A percentile compares a stretch with the other conserved stretches of the same genome.
These are phyloP conservation scores for Rhizoclosmatium globosum DNA, from an alignment of 192 early-diverging fungal species.

Conservation along the genomic window DNA sequence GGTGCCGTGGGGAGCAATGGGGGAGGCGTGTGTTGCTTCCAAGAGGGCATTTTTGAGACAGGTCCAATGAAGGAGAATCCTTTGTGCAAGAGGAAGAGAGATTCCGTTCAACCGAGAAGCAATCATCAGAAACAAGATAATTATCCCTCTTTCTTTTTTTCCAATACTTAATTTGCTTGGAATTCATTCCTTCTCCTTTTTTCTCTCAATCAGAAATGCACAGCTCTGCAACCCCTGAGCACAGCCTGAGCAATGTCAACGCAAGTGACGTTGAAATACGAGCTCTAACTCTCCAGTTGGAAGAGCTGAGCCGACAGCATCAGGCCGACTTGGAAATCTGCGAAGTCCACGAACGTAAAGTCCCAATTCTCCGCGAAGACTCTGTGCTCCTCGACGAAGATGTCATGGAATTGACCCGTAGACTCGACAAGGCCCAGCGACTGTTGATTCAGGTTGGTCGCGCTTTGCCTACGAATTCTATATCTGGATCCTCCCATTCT, in stretches of 20 bases:
- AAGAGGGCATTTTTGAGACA: background rate
- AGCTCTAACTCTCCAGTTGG: slow-evolving; percentile 3
- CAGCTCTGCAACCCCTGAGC: too few relatives aligned
- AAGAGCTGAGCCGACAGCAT: background rate
- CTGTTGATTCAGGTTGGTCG: slow-evolving; percentile 32
- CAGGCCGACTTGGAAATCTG: slow-evolving; percentile 7
- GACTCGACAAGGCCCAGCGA: slow-evolving; percentile 32
- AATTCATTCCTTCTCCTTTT: background rate
- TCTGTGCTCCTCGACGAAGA: slow-evolving; percentile 37
- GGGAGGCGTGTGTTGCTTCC: background rate
- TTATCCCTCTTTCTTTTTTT: background rate
- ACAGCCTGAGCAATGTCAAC: background rate
- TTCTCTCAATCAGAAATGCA: background rate
- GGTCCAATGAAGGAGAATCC: background rate
- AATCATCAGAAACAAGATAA: too few relatives aligned
- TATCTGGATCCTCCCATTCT: background rate
- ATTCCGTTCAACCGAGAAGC: too few relatives aligned
- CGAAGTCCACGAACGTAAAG: slow-evolving; percentile 19
- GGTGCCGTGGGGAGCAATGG: too few relatives aligned
- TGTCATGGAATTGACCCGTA: slow-evolving; percentile 25
- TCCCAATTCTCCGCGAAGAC: slow-evolving; percentile 27
- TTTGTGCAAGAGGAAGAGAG: background rate
- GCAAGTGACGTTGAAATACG: background rate
- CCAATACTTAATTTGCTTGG: background rate
- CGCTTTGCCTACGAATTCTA: background rate